Conservation (phyloP, 306 rosid species). For the Cicer pinnatifidum region DNA sequence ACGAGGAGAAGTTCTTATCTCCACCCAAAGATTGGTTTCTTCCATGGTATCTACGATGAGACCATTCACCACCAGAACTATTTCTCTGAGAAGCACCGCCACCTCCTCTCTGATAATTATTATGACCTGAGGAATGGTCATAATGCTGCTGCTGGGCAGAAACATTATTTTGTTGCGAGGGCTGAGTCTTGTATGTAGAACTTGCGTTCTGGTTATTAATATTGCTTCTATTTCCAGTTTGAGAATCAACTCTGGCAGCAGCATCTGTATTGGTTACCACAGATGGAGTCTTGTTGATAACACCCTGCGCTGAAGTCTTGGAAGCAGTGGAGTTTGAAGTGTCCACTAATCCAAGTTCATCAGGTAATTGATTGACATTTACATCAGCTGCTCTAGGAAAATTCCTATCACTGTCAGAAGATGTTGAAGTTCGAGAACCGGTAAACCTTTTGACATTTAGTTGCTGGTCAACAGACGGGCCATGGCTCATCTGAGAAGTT, state of each 20-base stretch:
- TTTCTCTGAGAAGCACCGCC: slow-evolving; percentile 70
- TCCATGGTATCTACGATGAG: slow-evolving; percentile 81
- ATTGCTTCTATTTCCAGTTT: slow-evolving; percentile 48
- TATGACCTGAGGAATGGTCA: slow-evolving; percentile 66
- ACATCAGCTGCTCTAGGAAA: slow-evolving; percentile 64
- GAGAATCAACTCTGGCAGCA: slow-evolving; percentile 57
- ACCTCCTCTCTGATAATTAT: slow-evolving; percentile 67
- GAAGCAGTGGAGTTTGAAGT: slow-evolving; percentile 56
- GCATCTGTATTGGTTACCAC: slow-evolving; percentile 48
- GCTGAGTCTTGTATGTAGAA: slow-evolving; percentile 53
- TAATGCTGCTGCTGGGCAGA: slow-evolving; percentile 74
- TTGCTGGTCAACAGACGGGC: slow-evolving; percentile 64
- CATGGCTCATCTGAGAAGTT: slow-evolving; percentile 65
- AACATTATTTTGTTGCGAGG: slow-evolving; percentile 54
- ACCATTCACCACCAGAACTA: slow-evolving; percentile 75
- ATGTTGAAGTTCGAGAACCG: slow-evolving; percentile 55
- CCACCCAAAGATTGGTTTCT: slow-evolving; percentile 71
- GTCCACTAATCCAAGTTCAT: slow-evolving; percentile 75
- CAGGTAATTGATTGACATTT: slow-evolving; percentile 69
- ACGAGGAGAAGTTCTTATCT: slow-evolving; percentile 66
- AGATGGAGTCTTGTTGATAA: slow-evolving; percentile 51
- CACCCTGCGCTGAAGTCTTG: slow-evolving; percentile 50
- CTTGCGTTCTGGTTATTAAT: slow-evolving; percentile 55
- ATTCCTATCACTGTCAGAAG: slow-evolving; percentile 63
- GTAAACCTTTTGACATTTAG: slow-evolving; percentile 60